Percentiles rank a stretch among this genome's conserved stretches.
phyloP scores from a whole-genome alignment of 768 basidiomycete genomes.

The Lactifluus pinguis region DNA sequence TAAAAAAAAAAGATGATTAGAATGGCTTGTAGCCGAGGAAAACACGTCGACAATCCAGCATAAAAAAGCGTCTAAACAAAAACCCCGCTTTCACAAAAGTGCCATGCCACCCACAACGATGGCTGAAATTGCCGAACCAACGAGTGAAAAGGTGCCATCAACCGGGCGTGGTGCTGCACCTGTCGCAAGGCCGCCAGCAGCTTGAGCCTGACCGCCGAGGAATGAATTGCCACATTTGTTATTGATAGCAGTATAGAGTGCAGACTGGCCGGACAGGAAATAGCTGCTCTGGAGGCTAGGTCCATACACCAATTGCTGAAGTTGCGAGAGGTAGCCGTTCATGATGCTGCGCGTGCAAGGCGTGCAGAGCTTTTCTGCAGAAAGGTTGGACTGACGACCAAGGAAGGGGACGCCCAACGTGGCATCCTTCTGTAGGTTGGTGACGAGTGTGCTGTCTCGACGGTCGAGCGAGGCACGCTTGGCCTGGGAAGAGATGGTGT shows the following conservation, averaged over 20 bases:
- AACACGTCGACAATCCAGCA: background rate
- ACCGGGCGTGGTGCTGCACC: constrained; percentile 26
- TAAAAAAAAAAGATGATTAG: background rate
- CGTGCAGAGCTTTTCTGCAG: constrained; percentile 57
- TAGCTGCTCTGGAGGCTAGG: constrained; percentile 58
- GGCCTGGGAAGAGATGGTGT: constrained; percentile 30
- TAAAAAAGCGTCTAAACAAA: background rate
- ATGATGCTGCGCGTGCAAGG: constrained; percentile 74
- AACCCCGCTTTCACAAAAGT: constrained; percentile 18
- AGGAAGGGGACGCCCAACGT: constrained; percentile 53
- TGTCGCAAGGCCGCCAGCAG: constrained; percentile 50
- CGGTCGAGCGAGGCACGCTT: constrained; percentile 17
- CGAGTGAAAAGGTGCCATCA: constrained; percentile 24
- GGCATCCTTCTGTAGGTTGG: constrained; percentile 54
- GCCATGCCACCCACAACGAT: constrained; percentile 28
- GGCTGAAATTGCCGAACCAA: constrained; percentile 28
- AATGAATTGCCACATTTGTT: constrained; percentile 63
- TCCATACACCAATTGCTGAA: constrained; percentile 37
- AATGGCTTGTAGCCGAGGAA: background rate
- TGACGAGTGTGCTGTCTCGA: constrained; percentile 29
- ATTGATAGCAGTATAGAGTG: constrained; percentile 54
- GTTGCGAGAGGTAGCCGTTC: constrained; percentile 52
- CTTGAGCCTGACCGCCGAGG: constrained; percentile 56
- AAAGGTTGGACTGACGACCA: constrained; percentile 49
- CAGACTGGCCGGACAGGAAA: constrained; percentile 55